Percentiles rank a stretch among this genome's conserved stretches.
Conservation (phyloP, 495 filamentous ascomycete species). For the Glarea lozoyensis region DNA sequence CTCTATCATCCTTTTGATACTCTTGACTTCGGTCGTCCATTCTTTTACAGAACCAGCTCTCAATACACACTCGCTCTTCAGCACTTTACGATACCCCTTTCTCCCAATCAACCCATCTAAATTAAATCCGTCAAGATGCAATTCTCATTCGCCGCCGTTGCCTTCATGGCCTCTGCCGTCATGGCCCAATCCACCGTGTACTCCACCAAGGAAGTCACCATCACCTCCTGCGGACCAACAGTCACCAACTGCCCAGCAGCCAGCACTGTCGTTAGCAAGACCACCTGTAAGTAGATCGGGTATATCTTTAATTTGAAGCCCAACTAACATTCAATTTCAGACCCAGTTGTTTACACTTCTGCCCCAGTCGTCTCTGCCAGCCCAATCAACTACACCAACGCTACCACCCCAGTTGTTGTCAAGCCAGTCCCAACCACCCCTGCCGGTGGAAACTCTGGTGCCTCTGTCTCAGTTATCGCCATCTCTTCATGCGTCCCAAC, state of each 20-base stretch:
- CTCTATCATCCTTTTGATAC: conserved; percentile 28
- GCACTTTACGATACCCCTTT: conserved; percentile 11
- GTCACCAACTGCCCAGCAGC: conserved; percentile 45
- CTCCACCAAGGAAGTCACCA: conserved; percentile 45
- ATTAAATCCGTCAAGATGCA: conserved; percentile 38
- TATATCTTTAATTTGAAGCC: too few relatives aligned
- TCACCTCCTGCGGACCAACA: conserved; percentile 37
- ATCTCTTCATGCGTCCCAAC: conserved; percentile 16
- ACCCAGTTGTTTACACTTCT: conserved; percentile 8
- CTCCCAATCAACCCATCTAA: conserved; percentile 1
- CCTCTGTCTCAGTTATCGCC: not conserved
- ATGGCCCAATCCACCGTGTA: conserved; percentile 40
- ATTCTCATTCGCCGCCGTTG: conserved; percentile 35
- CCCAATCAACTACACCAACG: not conserved
- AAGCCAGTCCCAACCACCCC: not conserved
- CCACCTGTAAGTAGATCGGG: conserved; percentile 15
- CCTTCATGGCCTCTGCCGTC: conserved; percentile 39
- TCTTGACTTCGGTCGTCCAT: conserved; percentile 54
- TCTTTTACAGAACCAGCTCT: conserved; percentile 38
- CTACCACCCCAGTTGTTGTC: not conserved
- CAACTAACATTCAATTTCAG: not conserved
- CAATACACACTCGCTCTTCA: conserved; percentile 30
- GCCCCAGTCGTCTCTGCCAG: too few relatives aligned
- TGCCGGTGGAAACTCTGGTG: not conserved
- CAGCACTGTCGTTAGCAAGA: conserved; percentile 27